Conservation (phyloP, 208 protist species). For the Leishmania lainsoni region DNA sequence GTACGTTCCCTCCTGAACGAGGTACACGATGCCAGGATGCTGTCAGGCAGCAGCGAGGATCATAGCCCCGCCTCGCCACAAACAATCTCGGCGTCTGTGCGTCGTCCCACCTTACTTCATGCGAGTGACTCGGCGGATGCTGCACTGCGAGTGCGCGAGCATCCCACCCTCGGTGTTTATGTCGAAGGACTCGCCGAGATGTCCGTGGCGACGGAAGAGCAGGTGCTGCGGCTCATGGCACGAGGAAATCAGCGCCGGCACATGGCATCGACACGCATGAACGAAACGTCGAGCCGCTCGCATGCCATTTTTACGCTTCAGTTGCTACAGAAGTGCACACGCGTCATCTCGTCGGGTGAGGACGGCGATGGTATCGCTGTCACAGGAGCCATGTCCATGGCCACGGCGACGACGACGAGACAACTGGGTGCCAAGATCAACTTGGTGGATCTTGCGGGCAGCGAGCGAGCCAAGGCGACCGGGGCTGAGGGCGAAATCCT, state of each 20-base stretch:
- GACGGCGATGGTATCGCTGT: neutral
- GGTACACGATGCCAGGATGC: conserved; percentile 14
- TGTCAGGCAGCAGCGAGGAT: neutral
- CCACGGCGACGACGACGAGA: conserved; percentile 34
- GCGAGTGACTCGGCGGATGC: conserved; percentile 22
- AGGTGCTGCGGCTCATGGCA: conserved; percentile 73
- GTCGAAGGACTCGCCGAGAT: conserved; percentile 78
- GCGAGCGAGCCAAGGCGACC: conserved; percentile 85
- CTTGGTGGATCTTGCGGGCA: conserved; percentile 94
- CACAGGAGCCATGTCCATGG: conserved; percentile 6
- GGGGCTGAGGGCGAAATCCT: conserved; percentile 79
- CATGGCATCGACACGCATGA: conserved; percentile 94
- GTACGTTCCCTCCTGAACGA: conserved; percentile 78
- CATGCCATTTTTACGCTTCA: conserved; percentile 97
- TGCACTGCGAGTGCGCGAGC: conserved; percentile 70
- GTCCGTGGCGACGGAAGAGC: conserved; percentile 52
- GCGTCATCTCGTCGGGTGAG: neutral
- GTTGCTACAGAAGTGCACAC: conserved; percentile 55
- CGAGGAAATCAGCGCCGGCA: conserved; percentile 70
- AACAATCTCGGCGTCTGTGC: neutral
- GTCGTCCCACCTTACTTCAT: neutral
- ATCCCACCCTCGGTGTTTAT: conserved; percentile 79
- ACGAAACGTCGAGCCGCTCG: conserved; percentile 94
- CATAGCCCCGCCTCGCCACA: neutral
- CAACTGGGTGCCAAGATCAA: conserved; percentile 79